Base-by-base conservation (phyloP, 2,329 filamentous ascomycete species). In the Myriosclerotinia duriaeana region DNA sequence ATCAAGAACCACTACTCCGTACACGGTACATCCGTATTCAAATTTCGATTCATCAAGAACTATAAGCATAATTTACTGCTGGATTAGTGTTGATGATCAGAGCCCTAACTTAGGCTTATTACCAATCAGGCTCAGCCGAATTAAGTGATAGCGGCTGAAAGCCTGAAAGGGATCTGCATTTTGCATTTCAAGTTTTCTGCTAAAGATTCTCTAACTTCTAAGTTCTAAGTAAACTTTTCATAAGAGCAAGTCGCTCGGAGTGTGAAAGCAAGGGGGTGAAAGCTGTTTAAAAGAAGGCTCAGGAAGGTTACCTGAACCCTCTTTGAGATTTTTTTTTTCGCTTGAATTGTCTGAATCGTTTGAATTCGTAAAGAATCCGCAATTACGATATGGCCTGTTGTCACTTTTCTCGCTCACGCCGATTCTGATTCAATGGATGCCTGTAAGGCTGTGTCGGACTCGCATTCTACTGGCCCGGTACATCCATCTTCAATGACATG, bases 1-100 rank as follows among this genome's bases (percentile, higher is more conserved):
- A 17, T 26, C 2, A 46, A 58, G 55, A 44, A 46, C 40, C 55
- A 59, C 55, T 14, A 11, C 5, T 42, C 42, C n/a, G n/a, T n/a
- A n/a, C 17, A 46, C 42, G 3, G 15, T 20, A 30, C 42, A 59
- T 46, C 55, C 55, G 55, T 59, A 59, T 59, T 26, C 26, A 59
- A 59, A 46, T 59, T 46, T 44, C 56, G 44, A 48, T 59, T 42
- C 22, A 22, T 59, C 36, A 22, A 58, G 26, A 46, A 40, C 34
- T 42, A 46, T 59, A 59, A 59, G 42, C 55, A 59, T 59, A 59
- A 59, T 59, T 59, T 22, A 46, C 36, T 60, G 56, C 56, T 59
- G 48, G 20, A 60, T 38, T 60, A 59, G 56, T 46, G 17, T 46
- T 46, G 56, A 46, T 38, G 44, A 48, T 50, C 42, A 26, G 30